These are phyloP conservation scores for Ophioceras dolichostomum DNA, from an alignment of 2,329 filamentous ascomycete genomes.

Conservation along the genomic window DNA sequence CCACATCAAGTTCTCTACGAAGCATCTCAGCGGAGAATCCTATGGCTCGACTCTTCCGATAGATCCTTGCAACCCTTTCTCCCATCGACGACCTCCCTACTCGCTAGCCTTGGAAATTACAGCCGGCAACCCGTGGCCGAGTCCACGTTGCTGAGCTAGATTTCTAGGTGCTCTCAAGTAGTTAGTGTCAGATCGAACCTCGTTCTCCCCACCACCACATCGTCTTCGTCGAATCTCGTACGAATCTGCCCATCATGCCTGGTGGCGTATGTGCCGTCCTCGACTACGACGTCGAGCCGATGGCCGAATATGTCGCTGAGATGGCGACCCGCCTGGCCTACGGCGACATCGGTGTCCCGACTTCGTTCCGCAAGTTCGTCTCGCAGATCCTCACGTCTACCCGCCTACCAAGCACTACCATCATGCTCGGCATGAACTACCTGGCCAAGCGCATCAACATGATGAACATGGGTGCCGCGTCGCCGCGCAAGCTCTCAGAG, in stretches of 20 bases:
- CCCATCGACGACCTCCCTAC: slow-evolving; percentile 10
- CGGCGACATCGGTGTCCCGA: slow-evolving; percentile 34
- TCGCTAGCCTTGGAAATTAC: slow-evolving; percentile 23
- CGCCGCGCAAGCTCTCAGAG: slow-evolving; percentile 32
- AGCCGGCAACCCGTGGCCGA: slow-evolving; percentile 14
- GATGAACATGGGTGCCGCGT: slow-evolving; percentile 41
- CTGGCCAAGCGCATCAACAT: slow-evolving; percentile 72
- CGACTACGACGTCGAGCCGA: slow-evolving; percentile 93
- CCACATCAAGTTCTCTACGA: no score
- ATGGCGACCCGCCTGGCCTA: slow-evolving; percentile 57
- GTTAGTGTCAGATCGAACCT: slow-evolving; percentile 13
- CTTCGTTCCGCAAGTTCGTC: slow-evolving; percentile 84
- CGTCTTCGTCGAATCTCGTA: slow-evolving; percentile 7
- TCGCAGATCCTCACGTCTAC: slow-evolving; percentile 84
- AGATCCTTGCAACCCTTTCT: slow-evolving; percentile 15
- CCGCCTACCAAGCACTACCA: slow-evolving; percentile 79
- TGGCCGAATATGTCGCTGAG: slow-evolving; percentile 90
- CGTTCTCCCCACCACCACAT: slow-evolving; percentile 6
- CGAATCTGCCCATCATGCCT: slow-evolving; percentile 36
- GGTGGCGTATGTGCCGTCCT: slow-evolving; percentile 88
- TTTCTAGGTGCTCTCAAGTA: slow-evolving; percentile 25
- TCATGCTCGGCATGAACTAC: slow-evolving; percentile 83
- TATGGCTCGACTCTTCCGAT: slow-evolving; percentile 25
- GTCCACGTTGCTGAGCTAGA: slow-evolving; percentile 13
- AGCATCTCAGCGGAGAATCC: no score